Conservation (phyloP, 805 yeast genomes). For the Zygosaccharomyces kombuchaensis region DNA sequence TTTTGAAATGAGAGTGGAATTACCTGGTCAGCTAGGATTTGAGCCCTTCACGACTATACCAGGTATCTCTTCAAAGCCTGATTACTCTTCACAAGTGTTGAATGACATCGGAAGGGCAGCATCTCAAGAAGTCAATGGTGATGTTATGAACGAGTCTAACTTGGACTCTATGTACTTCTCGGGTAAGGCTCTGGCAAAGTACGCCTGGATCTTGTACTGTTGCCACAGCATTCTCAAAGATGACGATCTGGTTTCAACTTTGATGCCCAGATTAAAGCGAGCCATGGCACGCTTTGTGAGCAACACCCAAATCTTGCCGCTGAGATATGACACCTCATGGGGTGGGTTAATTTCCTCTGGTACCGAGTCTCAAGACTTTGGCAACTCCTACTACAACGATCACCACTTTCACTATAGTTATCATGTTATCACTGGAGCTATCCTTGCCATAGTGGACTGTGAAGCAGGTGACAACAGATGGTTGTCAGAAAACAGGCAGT, state of each 20-base stretch:
- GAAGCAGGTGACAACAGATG: constrained; percentile 47
- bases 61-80: constrained; percentile 20
- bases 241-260: constrained; percentile 42
- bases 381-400: constrained; percentile 67
- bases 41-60: constrained; percentile 39
- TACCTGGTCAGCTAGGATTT: constrained; percentile 45
- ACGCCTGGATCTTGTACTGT: constrained; percentile 78
- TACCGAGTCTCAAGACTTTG: constrained; percentile 58
- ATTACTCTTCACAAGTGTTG: constrained; percentile 32
- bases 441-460: constrained; percentile 52
- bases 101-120: constrained; percentile 36
- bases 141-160: constrained; percentile 44
- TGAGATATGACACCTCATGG: constrained; percentile 76
- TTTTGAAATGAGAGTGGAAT: constrained; percentile 40
- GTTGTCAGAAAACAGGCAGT: constrained; percentile 46
- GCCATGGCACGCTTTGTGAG: constrained; percentile 66
- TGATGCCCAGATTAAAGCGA: constrained; percentile 55
- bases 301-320: constrained; percentile 68
- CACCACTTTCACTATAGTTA: constrained; percentile 78
- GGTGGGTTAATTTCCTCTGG: constrained; percentile 74
- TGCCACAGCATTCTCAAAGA: constrained; percentile 64
- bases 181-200: constrained; percentile 85
- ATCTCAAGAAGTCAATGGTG: constrained; percentile 33
- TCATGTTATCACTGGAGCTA: constrained; percentile 67
- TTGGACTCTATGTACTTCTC: constrained; percentile 84